These are phyloP conservation scores for Penicillium vulpinum DNA, from an alignment of 2,329 filamentous ascomycete genomes.

Conservation along the genomic window DNA sequence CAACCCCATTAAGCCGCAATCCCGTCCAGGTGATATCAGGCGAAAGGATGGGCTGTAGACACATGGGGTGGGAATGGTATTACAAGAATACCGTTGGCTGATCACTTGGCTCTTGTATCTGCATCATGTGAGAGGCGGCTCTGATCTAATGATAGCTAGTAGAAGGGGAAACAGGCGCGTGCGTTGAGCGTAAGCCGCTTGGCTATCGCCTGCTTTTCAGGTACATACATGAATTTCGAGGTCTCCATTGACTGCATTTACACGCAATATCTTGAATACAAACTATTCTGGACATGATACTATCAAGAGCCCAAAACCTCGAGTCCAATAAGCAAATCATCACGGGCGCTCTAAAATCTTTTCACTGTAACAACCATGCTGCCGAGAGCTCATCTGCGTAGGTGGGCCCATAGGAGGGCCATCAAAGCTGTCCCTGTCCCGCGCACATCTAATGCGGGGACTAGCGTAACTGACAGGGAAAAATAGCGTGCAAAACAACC, in stretches of 20 bases:
- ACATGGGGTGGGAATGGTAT: background rate
- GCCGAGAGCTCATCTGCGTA: background rate
- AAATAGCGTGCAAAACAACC: too few species aligned
- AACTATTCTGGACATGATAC: background rate
- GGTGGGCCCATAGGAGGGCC: background rate
- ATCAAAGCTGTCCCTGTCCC: background rate
- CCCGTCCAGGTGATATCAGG: conserved; percentile 33
- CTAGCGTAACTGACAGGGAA: background rate
- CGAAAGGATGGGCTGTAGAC: conserved; percentile 25
- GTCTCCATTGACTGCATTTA: background rate
- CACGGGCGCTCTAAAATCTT: too few species aligned
- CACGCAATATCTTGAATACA: background rate
- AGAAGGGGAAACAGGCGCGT: background rate
- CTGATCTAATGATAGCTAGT: too few species aligned
- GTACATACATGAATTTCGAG: background rate
- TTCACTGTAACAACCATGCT: background rate
- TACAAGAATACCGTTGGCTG: background rate
- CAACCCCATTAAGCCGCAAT: conserved; percentile 17
- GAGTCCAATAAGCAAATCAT: too few species aligned
- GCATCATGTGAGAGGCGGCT: too few species aligned
- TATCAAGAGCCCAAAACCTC: background rate
- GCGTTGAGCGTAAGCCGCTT: background rate
- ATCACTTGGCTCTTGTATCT: background rate
- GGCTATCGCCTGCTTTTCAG: background rate
- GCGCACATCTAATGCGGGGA: background rate